phyloP scores from a whole-genome alignment of 805 yeast species.

The Candida sonorensis region DNA sequence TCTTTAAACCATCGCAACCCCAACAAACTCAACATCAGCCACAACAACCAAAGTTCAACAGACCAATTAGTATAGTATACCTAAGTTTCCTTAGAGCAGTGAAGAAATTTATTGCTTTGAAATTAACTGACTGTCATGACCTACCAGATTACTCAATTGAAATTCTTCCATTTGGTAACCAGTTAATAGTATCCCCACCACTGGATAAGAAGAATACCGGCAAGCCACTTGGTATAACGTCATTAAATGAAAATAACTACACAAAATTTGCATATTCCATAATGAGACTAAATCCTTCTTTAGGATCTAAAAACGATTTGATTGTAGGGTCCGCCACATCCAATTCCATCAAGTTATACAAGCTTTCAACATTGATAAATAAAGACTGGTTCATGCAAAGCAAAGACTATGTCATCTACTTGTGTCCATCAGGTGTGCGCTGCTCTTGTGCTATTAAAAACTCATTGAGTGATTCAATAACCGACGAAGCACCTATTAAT shows the following conservation, averaged over 20 bases:
- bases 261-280: constrained; percentile 18
- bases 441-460: constrained; percentile 32
- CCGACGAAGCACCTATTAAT: constrained; percentile 36
- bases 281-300: constrained; percentile 40
- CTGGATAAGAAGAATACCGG: background rate
- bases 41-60: constrained; percentile 6
- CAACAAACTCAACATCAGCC: constrained; percentile 7
- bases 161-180: constrained; percentile 48
- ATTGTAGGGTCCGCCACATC: constrained; percentile 28
- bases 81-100: constrained; percentile 45
- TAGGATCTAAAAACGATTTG: constrained; percentile 39
- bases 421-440: constrained; percentile 52
- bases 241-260: background rate
- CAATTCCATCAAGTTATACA: constrained; percentile 12
- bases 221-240: no score
- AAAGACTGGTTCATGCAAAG: constrained; percentile 16
- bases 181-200: constrained; percentile 22
- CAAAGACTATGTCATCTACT: constrained; percentile 34
- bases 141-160: constrained; percentile 23
- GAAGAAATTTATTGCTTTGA: constrained; percentile 31
- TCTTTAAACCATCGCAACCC: constrained; percentile 13
- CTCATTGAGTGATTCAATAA: constrained; percentile 28
- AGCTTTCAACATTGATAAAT: constrained; percentile 10
- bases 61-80: constrained; percentile 29
- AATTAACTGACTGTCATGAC: constrained; percentile 14